Base-by-base conservation (phyloP, 352 stramenopile species). In the Phytophthora fragariaefolia region DNA sequence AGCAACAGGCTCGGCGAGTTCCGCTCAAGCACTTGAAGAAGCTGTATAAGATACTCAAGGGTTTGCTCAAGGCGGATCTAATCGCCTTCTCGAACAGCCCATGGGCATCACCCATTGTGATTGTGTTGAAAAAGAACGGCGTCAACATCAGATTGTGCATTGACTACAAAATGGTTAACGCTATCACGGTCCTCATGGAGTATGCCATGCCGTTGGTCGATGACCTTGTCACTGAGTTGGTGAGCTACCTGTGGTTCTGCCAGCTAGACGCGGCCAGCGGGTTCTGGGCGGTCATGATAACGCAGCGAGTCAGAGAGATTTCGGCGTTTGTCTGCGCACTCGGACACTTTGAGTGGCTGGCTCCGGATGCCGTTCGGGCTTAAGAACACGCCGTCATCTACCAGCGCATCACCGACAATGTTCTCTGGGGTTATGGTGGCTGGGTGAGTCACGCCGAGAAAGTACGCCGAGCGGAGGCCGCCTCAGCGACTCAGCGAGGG, bases 91-190 rank as follows among this genome's bases (percentile, higher is more conserved):
- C 40, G 1, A 24, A 24, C 7, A 48, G 40, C 7, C 40, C 40
- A 5, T 48, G 18, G 40, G 8, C 40, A n/a, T 48, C 40, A 6
- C 18, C 40, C 0, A 48, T 48, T 2, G 40, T 48, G n/a, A 48
- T 48, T 8, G 40, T 48, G n/a, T 24, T 48, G 40, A 48, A 48
- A 15, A 48, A 48, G 20, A 48, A 48, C 13, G 40, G 40, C 6
- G 40, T 48, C 1, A 18, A 48, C 24, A 48, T 27, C 20, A 48
- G 40, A 48, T 6, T 48, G n/a, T 48, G 40, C 9, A 48, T 48
- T 13, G 18, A 48, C 12, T 48, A 48, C 40, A 48, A 48, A n/a
- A 27, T 48, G 40, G 18, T 48, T 4, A 48, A 48, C 1, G 40
- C n/a, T 12, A 18, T 48, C 2, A 48, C 40, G 0, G 20, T 18